phyloP scores from a whole-genome alignment of 192 early-diverging fungal species.

The Allomyces javanicus region DNA sequence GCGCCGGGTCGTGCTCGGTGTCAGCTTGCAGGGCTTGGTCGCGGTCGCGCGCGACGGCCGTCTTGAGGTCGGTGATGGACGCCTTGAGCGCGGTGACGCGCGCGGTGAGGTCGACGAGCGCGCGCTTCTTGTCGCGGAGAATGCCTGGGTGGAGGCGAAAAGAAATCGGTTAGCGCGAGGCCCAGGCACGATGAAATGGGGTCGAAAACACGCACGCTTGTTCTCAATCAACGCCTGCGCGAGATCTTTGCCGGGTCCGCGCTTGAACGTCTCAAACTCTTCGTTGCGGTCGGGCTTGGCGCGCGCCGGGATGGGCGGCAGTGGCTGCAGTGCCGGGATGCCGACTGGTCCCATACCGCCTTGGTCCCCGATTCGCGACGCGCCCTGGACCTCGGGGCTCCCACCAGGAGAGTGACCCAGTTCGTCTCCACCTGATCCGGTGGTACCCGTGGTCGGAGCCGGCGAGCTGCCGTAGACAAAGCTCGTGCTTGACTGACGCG shows the following conservation, averaged over 20 bases:
- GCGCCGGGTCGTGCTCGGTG: slow-evolving; percentile 19
- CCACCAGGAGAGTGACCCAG: not conserved
- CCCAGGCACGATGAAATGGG: not conserved
- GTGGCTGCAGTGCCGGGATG: not conserved
- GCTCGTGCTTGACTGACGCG: not conserved
- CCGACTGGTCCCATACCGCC: not conserved
- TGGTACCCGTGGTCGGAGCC: not conserved
- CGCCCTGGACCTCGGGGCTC: not conserved
- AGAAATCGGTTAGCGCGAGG: not conserved
- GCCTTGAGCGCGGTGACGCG: slow-evolving; percentile 20
- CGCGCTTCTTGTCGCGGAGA: slow-evolving; percentile 27
- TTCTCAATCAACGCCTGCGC: slow-evolving; percentile 32
- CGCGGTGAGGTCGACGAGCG: slow-evolving; percentile 20
- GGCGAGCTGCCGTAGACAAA: not conserved
- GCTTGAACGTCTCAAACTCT: slow-evolving; percentile 39
- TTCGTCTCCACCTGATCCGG: not conserved
- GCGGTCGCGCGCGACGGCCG: not conserved
- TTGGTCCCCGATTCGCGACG: not conserved
- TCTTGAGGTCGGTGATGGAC: slow-evolving; percentile 3
- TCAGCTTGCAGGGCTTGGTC: slow-evolving; percentile 27
- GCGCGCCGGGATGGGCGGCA: slow-evolving; percentile 10
- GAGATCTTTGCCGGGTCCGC: slow-evolving; percentile 27
- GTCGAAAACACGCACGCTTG: slow-evolving; percentile 18
- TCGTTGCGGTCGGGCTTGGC: slow-evolving; percentile 18
- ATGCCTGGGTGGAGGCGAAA: slow-evolving; percentile 8